These are phyloP conservation scores for Pseudocercospora fuligena DNA, from an alignment of 2,329 filamentous ascomycete genomes.

Conservation along the genomic window DNA sequence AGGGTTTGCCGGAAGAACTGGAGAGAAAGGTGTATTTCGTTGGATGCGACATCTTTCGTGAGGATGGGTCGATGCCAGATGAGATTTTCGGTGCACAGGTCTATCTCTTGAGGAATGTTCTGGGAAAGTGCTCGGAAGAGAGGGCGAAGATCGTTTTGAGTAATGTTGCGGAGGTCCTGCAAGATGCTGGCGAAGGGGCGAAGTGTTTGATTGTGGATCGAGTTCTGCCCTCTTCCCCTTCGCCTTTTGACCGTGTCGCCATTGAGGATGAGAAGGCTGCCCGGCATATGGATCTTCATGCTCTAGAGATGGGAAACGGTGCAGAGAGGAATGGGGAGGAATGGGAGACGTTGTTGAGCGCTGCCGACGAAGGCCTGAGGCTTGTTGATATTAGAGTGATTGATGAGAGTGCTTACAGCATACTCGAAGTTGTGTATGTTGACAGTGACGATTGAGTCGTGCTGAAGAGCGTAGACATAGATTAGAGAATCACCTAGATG, in stretches of 20 bases:
- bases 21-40: neutral
- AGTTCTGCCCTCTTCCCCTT: neutral
- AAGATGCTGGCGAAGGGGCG: neutral
- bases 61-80: neutral
- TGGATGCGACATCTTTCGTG: neutral
- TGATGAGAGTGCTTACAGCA: neutral
- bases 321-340: neutral
- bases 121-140: neutral
- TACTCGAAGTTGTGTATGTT: neutral
- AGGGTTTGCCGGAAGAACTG: neutral
- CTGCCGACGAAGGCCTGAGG: neutral
- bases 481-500: neutral
- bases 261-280: neutral
- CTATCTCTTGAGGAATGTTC: neutral
- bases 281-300: neutral
- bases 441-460: neutral
- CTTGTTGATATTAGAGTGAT: neutral
- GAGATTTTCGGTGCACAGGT: neutral
- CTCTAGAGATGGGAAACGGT: neutral
- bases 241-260: neutral
- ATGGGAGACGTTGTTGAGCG: neutral
- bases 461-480: neutral
- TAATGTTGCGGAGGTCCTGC: neutral
- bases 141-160: neutral
- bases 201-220: neutral